Evolutionary conservation across 768 basidiomycete genomes (phyloP), one percentile per base, ranked within the genome.

Genomic region (Boletus sp.): DNA sequence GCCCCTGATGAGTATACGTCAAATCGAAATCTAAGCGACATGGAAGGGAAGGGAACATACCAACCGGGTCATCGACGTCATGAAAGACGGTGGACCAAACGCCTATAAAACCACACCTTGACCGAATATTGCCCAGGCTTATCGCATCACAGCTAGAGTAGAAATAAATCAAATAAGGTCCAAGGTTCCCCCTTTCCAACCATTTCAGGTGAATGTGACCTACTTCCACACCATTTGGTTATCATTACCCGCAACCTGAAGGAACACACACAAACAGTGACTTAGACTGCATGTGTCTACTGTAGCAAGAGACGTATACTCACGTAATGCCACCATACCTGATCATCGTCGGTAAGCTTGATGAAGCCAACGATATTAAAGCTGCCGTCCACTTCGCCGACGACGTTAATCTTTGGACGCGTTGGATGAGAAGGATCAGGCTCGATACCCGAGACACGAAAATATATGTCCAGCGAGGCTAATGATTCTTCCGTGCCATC

Each of bases 241-340:
- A 44, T 75, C 71, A 37, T 84, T 83, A 0, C 85, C 84, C 33
- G 79, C 83, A 28, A 73, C 69, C 80, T 84, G 55, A 52, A 18
- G 42, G 17, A 57, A 28, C 6, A 50, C 52, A 49, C 41, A 36
- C 52, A 29, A 51, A 50, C 3, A 28, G 50, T 15, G 20, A 11
- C 20, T 65, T 45, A 64, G 53, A 44, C 15, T 2, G 36, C 41
- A 29, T 12, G 40, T 15, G 39, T 12, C 12, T 30, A 9, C 20
- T 20, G 10, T 18, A 29, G 1, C 29, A 54, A 37, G 73, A 4
- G n/a, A 17, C 8, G 3, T 1, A 14, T 33, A 55, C 85, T 64
- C 66, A 88, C 87, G 68, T 83, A 85, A 68, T 82, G 80, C 84
- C 85, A 86, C 51, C 80, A 78, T 9, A 87, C 69, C 46, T 84